These are phyloP conservation scores for Torulaspora delbrueckii DNA, from an alignment of 805 yeast genomes.

Conservation along the genomic window DNA sequence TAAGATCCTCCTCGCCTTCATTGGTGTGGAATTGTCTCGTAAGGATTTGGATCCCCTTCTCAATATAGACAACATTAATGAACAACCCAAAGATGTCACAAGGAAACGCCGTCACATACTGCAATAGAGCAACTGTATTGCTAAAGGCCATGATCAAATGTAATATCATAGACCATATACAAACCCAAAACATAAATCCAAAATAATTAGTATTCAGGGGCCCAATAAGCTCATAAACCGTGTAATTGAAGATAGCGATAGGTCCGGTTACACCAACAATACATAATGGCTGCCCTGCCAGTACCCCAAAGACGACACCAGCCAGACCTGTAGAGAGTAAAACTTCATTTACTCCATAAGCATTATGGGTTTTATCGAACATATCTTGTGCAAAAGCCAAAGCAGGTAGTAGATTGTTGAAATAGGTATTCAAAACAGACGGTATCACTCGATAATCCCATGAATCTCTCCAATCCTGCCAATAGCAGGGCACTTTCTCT, in stretches of 20 bases:
- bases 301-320: conserved; percentile 79
- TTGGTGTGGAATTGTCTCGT: conserved; percentile 56
- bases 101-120: conserved; percentile 71
- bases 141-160: conserved; percentile 68
- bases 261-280: conserved; percentile 98
- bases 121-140: conserved; percentile 63
- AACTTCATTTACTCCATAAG: conserved; percentile 91
- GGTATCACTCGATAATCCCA: conserved; percentile 85
- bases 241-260: conserved; percentile 83
- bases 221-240: conserved; percentile 47
- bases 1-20: conserved; percentile 32
- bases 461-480: conserved; percentile 78
- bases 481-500: conserved; percentile 55
- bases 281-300: conserved; percentile 88
- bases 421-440: conserved; percentile 72
- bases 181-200: conserved; percentile 94
- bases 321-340: conserved; percentile 79
- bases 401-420: conserved; percentile 89
- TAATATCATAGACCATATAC: conserved; percentile 82
- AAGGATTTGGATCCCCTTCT: conserved; percentile 84
- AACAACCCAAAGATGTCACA: conserved; percentile 93
- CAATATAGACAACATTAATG: conserved; percentile 80
- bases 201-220: conserved; percentile 51
- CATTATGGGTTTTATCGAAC: conserved; percentile 83
- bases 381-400: conserved; percentile 95